Base-by-base conservation (phyloP, 306 rosid species). In the Delonix regia region DNA sequence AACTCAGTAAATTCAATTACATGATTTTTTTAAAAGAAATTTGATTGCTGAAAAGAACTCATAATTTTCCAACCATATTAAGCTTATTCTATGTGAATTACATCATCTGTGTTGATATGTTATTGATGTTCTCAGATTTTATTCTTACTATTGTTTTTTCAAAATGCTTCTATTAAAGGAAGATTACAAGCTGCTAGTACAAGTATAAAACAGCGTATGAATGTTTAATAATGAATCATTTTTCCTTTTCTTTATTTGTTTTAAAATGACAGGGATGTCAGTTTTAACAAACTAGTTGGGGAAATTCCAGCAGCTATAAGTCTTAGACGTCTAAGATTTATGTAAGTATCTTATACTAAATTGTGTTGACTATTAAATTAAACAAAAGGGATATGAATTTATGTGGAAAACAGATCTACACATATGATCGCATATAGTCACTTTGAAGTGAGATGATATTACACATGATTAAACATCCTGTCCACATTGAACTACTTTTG, bases 201-300 rank as follows among this genome's bases (percentile, higher is more conserved):
- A 28, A 14, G 63, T 60, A 41, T 0, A 28, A 64, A 51, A 33
- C 73, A 64, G n/a, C 64, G 49, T 22, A 41, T 48, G 67, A 9
- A 38, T 47, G 30, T 72, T 71, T 60, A 19, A 56, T 67, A 81
- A 42, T 53, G 33, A n/a, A n/a, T n/a, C 45, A 51, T 30, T 63
- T 74, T 25, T 19, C 73, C 22, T 48, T 66, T 84, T 75, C 7
- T 16, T 62, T 16, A 0, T 66, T 66, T 11, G 33, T 22, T 66
- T 66, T 12, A n/a, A 9, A 64, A 38, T 80, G 76, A 60, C 34
- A 92, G 97, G 89, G 97, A 92, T 84, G 83, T 92, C 79, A 87
- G 93, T 82, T 92, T 90, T 77, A 92, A 92, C 80, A 83, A 81
- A 65, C 79, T 92, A 61, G 82, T 73, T 11, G 97, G 97, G 86